Conservation (phyloP, 2,329 filamentous ascomycete genomes). For the Alternaria sp. region DNA sequence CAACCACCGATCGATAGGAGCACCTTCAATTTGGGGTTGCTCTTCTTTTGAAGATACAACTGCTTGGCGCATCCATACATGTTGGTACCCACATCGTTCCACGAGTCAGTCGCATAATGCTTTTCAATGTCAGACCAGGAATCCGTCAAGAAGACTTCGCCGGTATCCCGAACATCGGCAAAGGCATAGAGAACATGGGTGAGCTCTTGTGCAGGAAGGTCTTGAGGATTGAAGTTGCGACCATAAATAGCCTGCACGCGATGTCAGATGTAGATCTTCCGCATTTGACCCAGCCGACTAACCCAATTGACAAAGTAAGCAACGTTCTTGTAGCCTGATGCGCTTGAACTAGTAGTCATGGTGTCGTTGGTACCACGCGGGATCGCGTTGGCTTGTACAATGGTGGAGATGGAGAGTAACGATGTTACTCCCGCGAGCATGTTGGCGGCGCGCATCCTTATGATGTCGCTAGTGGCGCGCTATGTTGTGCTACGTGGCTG, state of each 20-base stretch:
- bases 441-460: slow-evolving; percentile 27
- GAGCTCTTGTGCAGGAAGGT: slow-evolving; percentile 41
- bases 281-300: slow-evolving; percentile 6
- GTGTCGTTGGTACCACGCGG: slow-evolving; percentile 18
- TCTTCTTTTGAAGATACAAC: slow-evolving; percentile 46
- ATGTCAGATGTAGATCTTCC: slow-evolving; percentile 4
- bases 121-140: slow-evolving; percentile 48
- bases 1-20: slow-evolving; percentile 49
- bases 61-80: slow-evolving; percentile 49
- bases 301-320: slow-evolving; percentile 51
- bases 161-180: slow-evolving; percentile 47
- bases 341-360: slow-evolving; percentile 22
- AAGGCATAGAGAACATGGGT: slow-evolving; percentile 50
- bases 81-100: slow-evolving; percentile 49
- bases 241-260: slow-evolving; percentile 46
- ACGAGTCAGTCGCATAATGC: slow-evolving; percentile 47
- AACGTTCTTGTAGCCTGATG: slow-evolving; percentile 45
- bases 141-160: slow-evolving; percentile 48
- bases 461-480: slow-evolving; percentile 30
- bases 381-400: slow-evolving; percentile 30
- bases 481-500: slow-evolving; percentile 30
- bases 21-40: slow-evolving; percentile 46
- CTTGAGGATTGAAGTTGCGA: slow-evolving; percentile 45
- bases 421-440: slow-evolving; percentile 30
- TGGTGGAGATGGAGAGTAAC: slow-evolving; percentile 26